phyloP scores from a whole-genome alignment of 768 basidiomycete species.

The Boletus reticuloceps region DNA sequence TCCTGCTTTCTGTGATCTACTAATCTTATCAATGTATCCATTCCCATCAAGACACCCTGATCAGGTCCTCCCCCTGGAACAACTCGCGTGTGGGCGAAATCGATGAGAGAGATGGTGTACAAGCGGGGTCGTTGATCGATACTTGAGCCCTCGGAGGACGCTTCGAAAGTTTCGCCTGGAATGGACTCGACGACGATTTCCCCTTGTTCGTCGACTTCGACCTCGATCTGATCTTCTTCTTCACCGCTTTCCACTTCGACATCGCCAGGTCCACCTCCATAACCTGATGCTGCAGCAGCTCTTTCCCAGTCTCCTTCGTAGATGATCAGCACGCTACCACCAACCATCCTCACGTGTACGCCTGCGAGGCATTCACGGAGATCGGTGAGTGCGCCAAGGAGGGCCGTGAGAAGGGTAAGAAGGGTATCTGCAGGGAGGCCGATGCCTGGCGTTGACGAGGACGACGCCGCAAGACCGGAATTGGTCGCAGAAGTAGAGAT shows the following conservation, averaged over 20 bases:
- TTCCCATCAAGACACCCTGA: slow-evolving; percentile 68
- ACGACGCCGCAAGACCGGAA: not conserved
- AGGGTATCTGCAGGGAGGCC: slow-evolving; percentile 60
- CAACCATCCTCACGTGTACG: slow-evolving; percentile 78
- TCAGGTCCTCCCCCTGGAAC: slow-evolving; percentile 75
- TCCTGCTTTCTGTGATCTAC: slow-evolving; percentile 56
- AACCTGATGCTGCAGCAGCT: slow-evolving; percentile 32
- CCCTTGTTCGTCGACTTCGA: slow-evolving; percentile 31
- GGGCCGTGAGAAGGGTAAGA: slow-evolving; percentile 52
- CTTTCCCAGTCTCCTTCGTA: slow-evolving; percentile 63
- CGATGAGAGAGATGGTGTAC: slow-evolving; percentile 77
- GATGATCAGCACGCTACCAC: slow-evolving; percentile 75
- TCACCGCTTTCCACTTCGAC: slow-evolving; percentile 30
- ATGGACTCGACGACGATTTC: slow-evolving; percentile 21
- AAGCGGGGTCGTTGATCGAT: slow-evolving; percentile 11
- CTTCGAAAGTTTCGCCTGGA: slow-evolving; percentile 12
- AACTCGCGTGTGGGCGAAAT: slow-evolving; percentile 87
- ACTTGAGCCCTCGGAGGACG: slow-evolving; percentile 38
- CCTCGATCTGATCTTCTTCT: slow-evolving; percentile 38
- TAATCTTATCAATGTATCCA: slow-evolving; percentile 62
- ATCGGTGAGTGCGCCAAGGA: slow-evolving; percentile 52
- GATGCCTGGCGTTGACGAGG: slow-evolving; percentile 12
- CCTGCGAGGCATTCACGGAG: slow-evolving; percentile 48
- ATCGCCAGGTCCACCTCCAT: slow-evolving; percentile 33
- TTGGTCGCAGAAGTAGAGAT: slow-evolving; percentile 9